phyloP scores from a whole-genome alignment of 1,284 basidiomycete species.

The Heterobasidion annosum region DNA sequence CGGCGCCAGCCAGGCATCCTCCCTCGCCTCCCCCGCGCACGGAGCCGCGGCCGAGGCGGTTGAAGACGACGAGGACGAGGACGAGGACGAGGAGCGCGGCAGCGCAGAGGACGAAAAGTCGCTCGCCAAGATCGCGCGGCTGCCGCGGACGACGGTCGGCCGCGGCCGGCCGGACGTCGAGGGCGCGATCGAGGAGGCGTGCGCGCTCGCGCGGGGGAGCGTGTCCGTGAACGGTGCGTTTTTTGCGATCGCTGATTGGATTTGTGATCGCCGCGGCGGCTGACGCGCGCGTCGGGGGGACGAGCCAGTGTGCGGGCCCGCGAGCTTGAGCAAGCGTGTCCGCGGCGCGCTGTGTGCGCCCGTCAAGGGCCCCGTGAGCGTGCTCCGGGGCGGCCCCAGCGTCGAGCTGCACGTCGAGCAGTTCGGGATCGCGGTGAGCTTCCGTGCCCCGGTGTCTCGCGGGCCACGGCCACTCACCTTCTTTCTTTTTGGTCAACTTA shows the following conservation, averaged over 20 bases:
- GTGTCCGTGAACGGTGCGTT: constrained; percentile 23
- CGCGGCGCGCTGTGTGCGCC: constrained; percentile 28
- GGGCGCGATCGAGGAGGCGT: constrained; percentile 13
- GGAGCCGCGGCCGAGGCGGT: too few species aligned
- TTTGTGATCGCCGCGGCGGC: neutral
- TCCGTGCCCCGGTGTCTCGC: too few species aligned
- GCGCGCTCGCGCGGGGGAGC: constrained; percentile 15
- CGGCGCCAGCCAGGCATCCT: constrained; percentile 11
- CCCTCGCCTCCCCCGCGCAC: neutral
- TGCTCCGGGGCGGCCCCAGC: constrained; percentile 32
- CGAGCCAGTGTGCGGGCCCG: constrained; percentile 37
- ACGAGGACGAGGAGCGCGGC: too few species aligned
- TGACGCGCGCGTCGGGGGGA: neutral
- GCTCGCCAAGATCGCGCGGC: constrained; percentile 19
- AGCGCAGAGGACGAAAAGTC: constrained; percentile 3
- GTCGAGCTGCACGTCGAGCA: constrained; percentile 38
- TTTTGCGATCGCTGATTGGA: neutral
- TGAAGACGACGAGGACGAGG: too few species aligned
- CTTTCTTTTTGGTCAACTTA: too few species aligned
- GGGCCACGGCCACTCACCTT: too few species aligned
- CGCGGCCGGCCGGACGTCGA: constrained; percentile 20
- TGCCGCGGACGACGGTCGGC: constrained; percentile 5
- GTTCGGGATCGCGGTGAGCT: constrained; percentile 28
- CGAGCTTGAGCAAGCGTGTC: constrained; percentile 27
- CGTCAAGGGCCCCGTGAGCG: constrained; percentile 21